Conservation (phyloP, 805 yeast genomes). For the Ogataea salicorniae region DNA sequence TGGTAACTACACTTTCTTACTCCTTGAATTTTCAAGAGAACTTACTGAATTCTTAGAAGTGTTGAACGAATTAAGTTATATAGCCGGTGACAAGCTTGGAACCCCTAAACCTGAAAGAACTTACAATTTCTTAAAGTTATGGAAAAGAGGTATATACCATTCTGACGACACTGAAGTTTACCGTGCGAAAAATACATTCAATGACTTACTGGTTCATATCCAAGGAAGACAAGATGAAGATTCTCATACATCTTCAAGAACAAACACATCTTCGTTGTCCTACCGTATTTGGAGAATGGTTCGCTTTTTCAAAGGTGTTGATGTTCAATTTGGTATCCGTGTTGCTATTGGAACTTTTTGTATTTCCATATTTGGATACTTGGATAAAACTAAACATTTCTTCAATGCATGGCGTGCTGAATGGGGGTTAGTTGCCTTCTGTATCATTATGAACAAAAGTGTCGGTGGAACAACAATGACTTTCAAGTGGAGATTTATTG, state of each 20-base stretch:
- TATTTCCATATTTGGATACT: constrained; percentile 62
- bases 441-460: constrained; percentile 80
- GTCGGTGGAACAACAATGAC: constrained; percentile 83
- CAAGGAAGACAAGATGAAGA: constrained; percentile 3
- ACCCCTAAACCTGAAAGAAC: constrained; percentile 19
- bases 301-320: constrained; percentile 52
- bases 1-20: constrained; percentile 67
- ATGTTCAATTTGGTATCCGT: constrained; percentile 72
- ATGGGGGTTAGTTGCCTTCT: constrained; percentile 79
- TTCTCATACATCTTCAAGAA: constrained; percentile 5
- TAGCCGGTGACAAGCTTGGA: not conserved
- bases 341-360: constrained; percentile 74
- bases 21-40: constrained; percentile 60
- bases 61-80: constrained; percentile 28
- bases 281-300: constrained; percentile 41
- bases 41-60: constrained; percentile 42
- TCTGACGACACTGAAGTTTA: not conserved
- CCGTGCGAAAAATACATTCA: constrained; percentile 21
- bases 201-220: constrained; percentile 29
- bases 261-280: not conserved
- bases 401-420: constrained; percentile 73
- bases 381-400: constrained; percentile 45
- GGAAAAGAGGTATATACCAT: constrained; percentile 30
- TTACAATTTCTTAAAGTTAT: constrained; percentile 52
- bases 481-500: constrained; percentile 65